These are phyloP conservation scores for Wallacemonas collosoma DNA, from an alignment of 208 protist species.

Conservation along the genomic window DNA sequence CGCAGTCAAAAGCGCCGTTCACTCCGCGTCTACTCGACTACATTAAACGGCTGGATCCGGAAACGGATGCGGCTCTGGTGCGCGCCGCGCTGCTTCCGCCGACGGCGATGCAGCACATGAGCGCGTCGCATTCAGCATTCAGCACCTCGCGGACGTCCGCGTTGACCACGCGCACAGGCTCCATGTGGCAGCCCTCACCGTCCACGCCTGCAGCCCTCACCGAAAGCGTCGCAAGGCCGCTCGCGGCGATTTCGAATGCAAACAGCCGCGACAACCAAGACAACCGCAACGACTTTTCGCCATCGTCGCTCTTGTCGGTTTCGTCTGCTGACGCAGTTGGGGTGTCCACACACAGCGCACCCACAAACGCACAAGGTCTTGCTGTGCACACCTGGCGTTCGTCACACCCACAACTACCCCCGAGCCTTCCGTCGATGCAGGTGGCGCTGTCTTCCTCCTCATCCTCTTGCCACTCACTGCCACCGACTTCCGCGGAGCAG, in stretches of 20 bases:
- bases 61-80: slow-evolving; percentile 57
- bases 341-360: no score
- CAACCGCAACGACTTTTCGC: background rate
- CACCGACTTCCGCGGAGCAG: no score
- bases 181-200: background rate
- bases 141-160: background rate
- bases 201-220: background rate
- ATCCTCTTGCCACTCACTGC: no score
- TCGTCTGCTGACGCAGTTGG: background rate
- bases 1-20: slow-evolving; percentile 71
- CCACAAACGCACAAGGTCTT: no score
- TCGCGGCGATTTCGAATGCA: background rate
- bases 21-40: slow-evolving; percentile 40
- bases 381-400: no score
- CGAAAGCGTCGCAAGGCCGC: background rate
- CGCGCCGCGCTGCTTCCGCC: slow-evolving; percentile 31
- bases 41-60: slow-evolving; percentile 55
- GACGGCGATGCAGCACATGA: background rate
- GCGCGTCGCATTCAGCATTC: slow-evolving; percentile 1
- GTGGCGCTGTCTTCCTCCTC: no score
- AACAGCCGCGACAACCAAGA: background rate
- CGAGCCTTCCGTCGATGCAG: no score
- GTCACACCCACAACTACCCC: no score
- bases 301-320: background rate
- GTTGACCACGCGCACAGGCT: background rate